These are phyloP conservation scores for Calocybe gambosa DNA, from an alignment of 1,284 basidiomycete genomes.

Conservation along the genomic window DNA sequence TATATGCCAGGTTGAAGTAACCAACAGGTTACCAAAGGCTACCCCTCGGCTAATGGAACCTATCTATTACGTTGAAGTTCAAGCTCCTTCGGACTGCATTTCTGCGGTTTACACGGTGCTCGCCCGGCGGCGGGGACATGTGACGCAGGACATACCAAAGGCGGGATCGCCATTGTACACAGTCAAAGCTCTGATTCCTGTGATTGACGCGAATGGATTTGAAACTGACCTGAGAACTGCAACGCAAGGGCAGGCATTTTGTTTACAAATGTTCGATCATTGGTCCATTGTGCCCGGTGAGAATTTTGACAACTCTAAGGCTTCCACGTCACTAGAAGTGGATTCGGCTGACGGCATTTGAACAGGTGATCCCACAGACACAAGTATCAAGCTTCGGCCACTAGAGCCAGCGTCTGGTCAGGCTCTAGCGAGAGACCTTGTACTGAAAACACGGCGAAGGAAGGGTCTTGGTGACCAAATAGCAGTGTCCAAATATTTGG, in stretches of 20 bases:
- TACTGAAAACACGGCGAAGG: conserved; percentile 92
- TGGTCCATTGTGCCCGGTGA: conserved; percentile 97
- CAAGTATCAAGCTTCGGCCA: conserved; percentile 89
- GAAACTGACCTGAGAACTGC: conserved; percentile 97
- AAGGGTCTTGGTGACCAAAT: conserved; percentile 95
- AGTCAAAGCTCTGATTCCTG: conserved; percentile 95
- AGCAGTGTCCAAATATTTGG: conserved; percentile 89
- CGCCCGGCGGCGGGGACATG: conserved; percentile 93
- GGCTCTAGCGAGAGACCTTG: conserved; percentile 85
- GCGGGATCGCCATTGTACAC: conserved; percentile 97
- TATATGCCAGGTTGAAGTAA: conserved; percentile 7
- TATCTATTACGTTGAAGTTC: conserved; percentile 97
- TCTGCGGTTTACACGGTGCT: conserved; percentile 97
- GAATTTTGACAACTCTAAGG: conserved; percentile 19
- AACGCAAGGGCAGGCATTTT: conserved; percentile 97
- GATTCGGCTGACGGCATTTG: conserved; percentile 15
- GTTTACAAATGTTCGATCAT: conserved; percentile 93
- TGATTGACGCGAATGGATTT: conserved; percentile 98
- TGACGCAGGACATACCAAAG: conserved; percentile 96
- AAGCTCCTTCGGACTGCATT: conserved; percentile 97
- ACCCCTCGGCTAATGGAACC: conserved; percentile 93
- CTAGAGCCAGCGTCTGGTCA: conserved; percentile 96
- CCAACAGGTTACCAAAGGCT: conserved; percentile 49
- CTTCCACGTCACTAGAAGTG: conserved; percentile 16
- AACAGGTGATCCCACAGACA: conserved; percentile 91